Evolutionary conservation across 1,284 basidiomycete species (phyloP).

Genomic region (Neotropicomus parvogracilis): DNA sequence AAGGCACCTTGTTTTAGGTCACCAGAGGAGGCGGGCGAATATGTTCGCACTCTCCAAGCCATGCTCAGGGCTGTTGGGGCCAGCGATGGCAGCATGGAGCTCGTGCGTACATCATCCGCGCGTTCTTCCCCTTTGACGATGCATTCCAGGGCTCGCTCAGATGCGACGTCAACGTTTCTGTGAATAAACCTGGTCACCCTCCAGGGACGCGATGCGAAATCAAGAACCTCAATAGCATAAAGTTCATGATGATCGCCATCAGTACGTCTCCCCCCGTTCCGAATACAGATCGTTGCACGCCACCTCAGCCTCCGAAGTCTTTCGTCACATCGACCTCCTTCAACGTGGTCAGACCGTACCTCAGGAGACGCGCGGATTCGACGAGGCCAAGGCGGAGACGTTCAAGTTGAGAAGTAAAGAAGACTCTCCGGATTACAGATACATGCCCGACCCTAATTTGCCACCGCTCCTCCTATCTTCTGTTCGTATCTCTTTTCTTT

Average conservation of each 20-base stretch:
- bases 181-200: conserved; percentile 62
- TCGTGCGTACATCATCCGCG: conserved; percentile 47
- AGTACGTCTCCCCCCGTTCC: conserved; percentile 45
- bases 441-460: conserved; percentile 97
- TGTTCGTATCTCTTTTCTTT: conserved; percentile 35
- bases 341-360: conserved; percentile 45
- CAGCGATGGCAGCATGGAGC: conserved; percentile 97
- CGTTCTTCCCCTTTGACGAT: background rate
- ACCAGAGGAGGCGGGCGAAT: conserved; percentile 88
- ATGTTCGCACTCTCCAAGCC: conserved; percentile 82
- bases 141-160: conserved; percentile 77
- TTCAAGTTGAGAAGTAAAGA: conserved; percentile 87
- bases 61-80: conserved; percentile 81
- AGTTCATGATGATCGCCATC: conserved; percentile 84
- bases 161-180: conserved; percentile 95
- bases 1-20: conserved; percentile 47
- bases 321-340: conserved; percentile 67
- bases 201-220: conserved; percentile 91
- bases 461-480: conserved; percentile 70
- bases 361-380: conserved; percentile 91
- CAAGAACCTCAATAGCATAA: conserved; percentile 94
- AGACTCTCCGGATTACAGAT: conserved; percentile 92
- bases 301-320: conserved; percentile 60
- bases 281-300: background rate
- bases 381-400: conserved; percentile 80